Base-by-base conservation (phyloP, 441 rosid genomes). In the Viola pubescens region DNA sequence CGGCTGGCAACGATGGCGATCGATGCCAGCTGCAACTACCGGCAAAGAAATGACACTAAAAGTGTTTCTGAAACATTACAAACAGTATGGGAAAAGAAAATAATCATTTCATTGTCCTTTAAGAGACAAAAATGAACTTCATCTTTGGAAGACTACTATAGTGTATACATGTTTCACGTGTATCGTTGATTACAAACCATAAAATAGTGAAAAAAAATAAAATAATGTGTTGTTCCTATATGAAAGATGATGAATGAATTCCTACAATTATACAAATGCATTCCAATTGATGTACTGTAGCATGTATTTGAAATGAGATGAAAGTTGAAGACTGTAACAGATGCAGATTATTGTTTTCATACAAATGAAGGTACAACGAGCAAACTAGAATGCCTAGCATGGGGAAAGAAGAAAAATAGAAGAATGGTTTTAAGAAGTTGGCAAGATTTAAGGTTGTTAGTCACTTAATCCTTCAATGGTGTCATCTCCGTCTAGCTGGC, bases 401-500 rank as follows among this genome's bases (percentile, higher is more conserved):
- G 44, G 9, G n/a, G 1, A 48, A 55, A 48, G 39, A 54, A 12
- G 16, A 37, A 38, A 54, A 9, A 63, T 50, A 44, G 52, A 16
- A 16, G 19, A 16, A 3, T 10, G 43, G 14, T 40, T 54, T 60
- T 42, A 44, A 41, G 43, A 59, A 50, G 58, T 61, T 54, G 41
- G 13, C 46, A 61, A 45, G 44, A 16, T 47, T 45, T 55, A 52
- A 68, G 60, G 52, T 62, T 61, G 68, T 62, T 51, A 59, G 70
- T 74, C 75, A 77, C 77, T 77, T 77, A 76, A 54, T 75, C 38
- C 67, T 64, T 46, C 50, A 63, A 48, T 12, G 66, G 37, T 5
- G 49, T 39, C 67, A 79, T 72, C 82, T 73, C 87, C 83, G 63
- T 61, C 81, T 71, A 39, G 69, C 70, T 61, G 77, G 80, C 58